These are phyloP conservation scores for Spatholobus suberectus DNA, from an alignment of 306 rosid genomes.

Conservation along the genomic window DNA sequence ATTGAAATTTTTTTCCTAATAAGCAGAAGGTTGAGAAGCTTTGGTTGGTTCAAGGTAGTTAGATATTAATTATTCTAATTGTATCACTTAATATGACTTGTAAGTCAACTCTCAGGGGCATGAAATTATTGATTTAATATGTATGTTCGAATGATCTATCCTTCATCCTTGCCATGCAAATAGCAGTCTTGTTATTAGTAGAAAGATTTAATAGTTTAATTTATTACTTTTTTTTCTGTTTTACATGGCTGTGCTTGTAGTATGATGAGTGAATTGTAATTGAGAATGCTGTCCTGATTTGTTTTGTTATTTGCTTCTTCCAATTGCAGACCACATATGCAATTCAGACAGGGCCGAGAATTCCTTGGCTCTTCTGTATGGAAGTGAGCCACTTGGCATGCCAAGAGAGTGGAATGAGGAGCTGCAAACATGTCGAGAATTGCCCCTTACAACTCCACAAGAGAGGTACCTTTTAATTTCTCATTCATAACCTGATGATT, in stretches of 20 bases:
- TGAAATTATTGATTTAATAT: background rate
- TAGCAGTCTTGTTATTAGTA: background rate
- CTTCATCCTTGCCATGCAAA: background rate
- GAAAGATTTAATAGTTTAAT: background rate
- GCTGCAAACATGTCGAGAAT: constrained; percentile 92
- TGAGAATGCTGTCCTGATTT: constrained; percentile 32
- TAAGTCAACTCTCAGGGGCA: background rate
- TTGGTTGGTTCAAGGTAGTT: background rate
- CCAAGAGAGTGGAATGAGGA: constrained; percentile 98
- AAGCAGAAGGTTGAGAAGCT: background rate
- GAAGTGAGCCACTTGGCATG: constrained; percentile 89
- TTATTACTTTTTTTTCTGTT: too few species aligned
- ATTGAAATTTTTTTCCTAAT: background rate
- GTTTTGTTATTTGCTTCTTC: background rate
- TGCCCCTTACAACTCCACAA: constrained; percentile 72
- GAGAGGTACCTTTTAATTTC: constrained; percentile 61
- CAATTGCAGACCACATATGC: constrained; percentile 69
- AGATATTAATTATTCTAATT: background rate
- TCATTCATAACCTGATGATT: constrained; percentile 1
- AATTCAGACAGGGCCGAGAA: constrained; percentile 90
- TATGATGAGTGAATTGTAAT: background rate
- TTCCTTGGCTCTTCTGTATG: constrained; percentile 76
- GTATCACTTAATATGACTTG: background rate
- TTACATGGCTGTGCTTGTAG: background rate
- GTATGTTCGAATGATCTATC: background rate